A percentile compares a stretch with the other conserved stretches of the same genome.
Evolutionary conservation across 73 alveolate species (phyloP).

Genomic region (Durusdinium trenchii): DNA sequence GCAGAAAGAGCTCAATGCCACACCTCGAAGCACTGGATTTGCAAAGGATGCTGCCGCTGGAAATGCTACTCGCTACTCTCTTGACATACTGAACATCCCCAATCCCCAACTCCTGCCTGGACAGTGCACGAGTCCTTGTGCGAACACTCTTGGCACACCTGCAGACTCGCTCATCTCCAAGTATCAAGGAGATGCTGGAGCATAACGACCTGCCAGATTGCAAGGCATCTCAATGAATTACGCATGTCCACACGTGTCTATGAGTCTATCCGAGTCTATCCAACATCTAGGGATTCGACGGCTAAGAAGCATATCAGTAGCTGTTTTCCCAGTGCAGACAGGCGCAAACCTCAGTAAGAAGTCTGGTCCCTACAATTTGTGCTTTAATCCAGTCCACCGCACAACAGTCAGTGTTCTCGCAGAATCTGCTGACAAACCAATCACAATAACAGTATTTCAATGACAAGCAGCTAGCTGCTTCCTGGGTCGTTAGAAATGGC

Average conservation of each 20-base stretch:
- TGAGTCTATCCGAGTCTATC: neutral
- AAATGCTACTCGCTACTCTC: neutral
- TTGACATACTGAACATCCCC: too few species aligned
- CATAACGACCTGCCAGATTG: neutral
- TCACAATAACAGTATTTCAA: too few species aligned
- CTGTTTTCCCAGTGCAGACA: constrained; percentile 15
- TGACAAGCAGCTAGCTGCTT: constrained; percentile 55
- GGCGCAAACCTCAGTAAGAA: constrained; percentile 34
- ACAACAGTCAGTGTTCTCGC: too few species aligned
- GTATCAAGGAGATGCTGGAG: constrained; percentile 62
- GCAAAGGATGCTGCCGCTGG: neutral
- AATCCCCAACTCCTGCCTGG: too few species aligned
- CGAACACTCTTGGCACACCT: constrained; percentile 15
- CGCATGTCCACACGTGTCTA: neutral
- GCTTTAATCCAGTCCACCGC: too few species aligned
- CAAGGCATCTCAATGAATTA: neutral
- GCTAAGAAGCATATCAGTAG: neutral
- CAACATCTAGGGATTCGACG: neutral
- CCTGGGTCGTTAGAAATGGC: constrained; percentile 49
- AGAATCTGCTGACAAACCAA: too few species aligned
- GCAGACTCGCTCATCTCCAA: too few species aligned
- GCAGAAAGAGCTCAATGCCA: too few species aligned
- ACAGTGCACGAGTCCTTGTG: neutral
- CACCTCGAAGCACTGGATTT: neutral
- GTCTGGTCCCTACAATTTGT: too few species aligned